These are phyloP conservation scores for Saposhnikovia divaricata DNA, from an alignment of 129 eudicot genomes.

Conservation along the genomic window DNA sequence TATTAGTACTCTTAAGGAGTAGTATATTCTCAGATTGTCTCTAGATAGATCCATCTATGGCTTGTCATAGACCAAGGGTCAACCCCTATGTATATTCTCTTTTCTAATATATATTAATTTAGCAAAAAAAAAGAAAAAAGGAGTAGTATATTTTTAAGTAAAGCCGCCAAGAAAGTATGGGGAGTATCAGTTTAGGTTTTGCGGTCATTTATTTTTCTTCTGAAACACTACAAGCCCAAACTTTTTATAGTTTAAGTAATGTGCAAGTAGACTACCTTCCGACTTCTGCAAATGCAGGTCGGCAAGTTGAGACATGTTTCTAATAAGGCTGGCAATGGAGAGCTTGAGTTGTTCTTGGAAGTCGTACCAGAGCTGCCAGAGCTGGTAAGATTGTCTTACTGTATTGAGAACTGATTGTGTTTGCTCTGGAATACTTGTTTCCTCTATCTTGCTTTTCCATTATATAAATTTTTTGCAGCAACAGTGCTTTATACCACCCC, in stretches of 20 bases:
- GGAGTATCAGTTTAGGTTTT: too few relatives aligned
- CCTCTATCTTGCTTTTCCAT: background rate
- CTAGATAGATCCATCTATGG: too few relatives aligned
- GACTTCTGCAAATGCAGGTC: slow-evolving; percentile 38
- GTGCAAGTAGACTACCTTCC: background rate
- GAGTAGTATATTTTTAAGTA: too few relatives aligned
- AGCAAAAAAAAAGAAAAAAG: too few relatives aligned
- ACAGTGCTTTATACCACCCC: slow-evolving; percentile 48
- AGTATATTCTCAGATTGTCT: too few relatives aligned
- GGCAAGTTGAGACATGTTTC: slow-evolving; percentile 74
- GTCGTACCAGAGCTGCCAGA: slow-evolving; percentile 16
- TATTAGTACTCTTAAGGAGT: too few relatives aligned
- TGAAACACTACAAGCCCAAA: too few relatives aligned
- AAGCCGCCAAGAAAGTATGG: too few relatives aligned
- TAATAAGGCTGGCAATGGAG: slow-evolving; percentile 55
- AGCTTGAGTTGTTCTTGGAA: slow-evolving; percentile 79
- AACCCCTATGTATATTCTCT: too few relatives aligned
- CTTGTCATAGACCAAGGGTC: too few relatives aligned
- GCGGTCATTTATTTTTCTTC: too few relatives aligned
- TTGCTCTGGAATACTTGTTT: background rate
- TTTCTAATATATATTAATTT: too few relatives aligned
- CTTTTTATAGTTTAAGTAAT: background rate
- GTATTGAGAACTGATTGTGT: background rate
- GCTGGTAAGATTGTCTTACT: background rate
- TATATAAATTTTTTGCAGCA: slow-evolving; percentile 36